Conservation (phyloP, 2,329 filamentous ascomycete species). For the Emmonsia crescens region DNA sequence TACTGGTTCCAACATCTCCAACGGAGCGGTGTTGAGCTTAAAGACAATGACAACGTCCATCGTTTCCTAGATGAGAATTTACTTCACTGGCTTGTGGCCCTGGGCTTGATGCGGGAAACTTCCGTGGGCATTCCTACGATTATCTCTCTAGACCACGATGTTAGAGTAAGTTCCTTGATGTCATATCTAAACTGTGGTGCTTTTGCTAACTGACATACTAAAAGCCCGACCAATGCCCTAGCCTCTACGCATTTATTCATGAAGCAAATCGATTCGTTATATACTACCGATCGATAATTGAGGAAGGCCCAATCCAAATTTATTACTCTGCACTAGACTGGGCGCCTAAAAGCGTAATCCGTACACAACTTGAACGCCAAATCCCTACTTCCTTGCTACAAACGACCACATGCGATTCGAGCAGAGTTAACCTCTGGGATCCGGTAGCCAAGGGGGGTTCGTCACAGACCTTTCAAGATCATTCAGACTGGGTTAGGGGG, state of each 20-base stretch:
- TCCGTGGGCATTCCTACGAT: neutral
- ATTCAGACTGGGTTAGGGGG: neutral
- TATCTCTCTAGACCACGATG: neutral
- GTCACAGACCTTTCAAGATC: neutral
- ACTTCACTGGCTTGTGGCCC: slow-evolving; percentile 4
- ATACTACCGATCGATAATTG: neutral
- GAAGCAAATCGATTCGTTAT: neutral
- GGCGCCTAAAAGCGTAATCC: neutral
- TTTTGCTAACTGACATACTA: neutral
- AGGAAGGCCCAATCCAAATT: neutral
- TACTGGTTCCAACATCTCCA: slow-evolving; percentile 1
- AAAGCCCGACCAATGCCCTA: neutral
- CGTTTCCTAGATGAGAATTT: neutral
- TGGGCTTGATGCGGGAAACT: neutral
- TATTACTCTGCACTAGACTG: neutral
- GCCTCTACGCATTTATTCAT: neutral
- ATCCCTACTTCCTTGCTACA: neutral
- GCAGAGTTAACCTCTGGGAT: neutral
- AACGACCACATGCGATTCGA: neutral
- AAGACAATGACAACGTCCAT: neutral
- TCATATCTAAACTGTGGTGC: too few species aligned
- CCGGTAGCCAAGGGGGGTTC: neutral
- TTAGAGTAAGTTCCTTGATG: neutral
- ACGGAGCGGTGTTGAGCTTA: neutral
- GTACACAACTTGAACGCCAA: neutral